Evolutionary conservation across 495 filamentous ascomycete species (phyloP).

Genomic region (Aspergillus funiculosus): DNA sequence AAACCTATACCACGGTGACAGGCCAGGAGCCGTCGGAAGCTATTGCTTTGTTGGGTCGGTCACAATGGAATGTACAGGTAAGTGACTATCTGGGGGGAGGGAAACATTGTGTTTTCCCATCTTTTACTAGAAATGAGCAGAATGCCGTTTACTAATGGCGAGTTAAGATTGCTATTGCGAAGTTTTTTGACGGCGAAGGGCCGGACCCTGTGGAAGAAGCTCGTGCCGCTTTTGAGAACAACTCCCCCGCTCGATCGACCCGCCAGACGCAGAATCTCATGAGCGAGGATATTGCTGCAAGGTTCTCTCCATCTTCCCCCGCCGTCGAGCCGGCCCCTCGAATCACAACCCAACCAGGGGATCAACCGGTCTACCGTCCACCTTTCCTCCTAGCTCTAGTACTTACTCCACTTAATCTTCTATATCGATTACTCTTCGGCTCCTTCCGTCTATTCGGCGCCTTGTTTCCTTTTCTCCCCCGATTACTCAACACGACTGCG

Average conservation of each 20-base stretch:
- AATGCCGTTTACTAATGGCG: slow-evolving; percentile 4
- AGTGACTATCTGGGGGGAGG: not conserved
- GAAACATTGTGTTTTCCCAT: no score
- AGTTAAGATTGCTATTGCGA: slow-evolving; percentile 79
- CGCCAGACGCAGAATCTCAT: slow-evolving; percentile 49
- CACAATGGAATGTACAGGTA: slow-evolving; percentile 95
- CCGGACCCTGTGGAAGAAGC: slow-evolving; percentile 77
- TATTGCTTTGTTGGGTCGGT: slow-evolving; percentile 71
- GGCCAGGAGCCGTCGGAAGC: slow-evolving; percentile 73
- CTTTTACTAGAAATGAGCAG: no score
- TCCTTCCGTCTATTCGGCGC: slow-evolving; percentile 61
- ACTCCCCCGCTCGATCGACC: slow-evolving; percentile 50
- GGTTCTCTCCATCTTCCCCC: slow-evolving; percentile 28
- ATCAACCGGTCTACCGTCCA: slow-evolving; percentile 56
- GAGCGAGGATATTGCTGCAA: slow-evolving; percentile 57
- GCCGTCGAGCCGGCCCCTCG: slow-evolving; percentile 60
- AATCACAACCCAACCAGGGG: slow-evolving; percentile 67
- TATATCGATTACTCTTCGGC: slow-evolving; percentile 61
- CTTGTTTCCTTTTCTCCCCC: slow-evolving; percentile 79
- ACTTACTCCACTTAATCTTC: slow-evolving; percentile 73
- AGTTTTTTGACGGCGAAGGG: slow-evolving; percentile 95
- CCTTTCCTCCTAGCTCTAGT: slow-evolving; percentile 70
- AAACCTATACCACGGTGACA: slow-evolving; percentile 85
- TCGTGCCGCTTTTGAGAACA: slow-evolving; percentile 51
- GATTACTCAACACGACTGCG: slow-evolving; percentile 49